These are phyloP conservation scores for Borovskyia barvae DNA, from an alignment of 208 protist genomes.

Conservation along the genomic window DNA sequence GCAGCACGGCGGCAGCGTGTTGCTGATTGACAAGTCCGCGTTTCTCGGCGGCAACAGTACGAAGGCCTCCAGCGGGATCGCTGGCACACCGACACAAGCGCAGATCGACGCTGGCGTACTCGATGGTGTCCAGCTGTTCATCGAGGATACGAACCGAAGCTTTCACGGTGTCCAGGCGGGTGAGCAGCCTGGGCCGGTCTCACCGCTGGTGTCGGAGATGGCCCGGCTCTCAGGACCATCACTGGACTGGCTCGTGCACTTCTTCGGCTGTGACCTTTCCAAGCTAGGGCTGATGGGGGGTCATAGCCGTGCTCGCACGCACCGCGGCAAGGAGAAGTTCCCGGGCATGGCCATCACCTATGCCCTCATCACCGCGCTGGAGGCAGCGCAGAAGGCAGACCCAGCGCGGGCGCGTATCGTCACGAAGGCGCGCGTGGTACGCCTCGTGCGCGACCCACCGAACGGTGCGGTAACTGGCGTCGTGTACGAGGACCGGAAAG, in stretches of 20 bases:
- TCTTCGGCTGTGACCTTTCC: conserved; percentile 78
- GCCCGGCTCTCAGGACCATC: conserved; percentile 52
- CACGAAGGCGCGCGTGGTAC: conserved; percentile 44
- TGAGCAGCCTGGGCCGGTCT: conserved; percentile 29
- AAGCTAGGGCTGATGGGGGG: conserved; percentile 78
- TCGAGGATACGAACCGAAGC: conserved; percentile 50
- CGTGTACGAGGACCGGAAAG: conserved; percentile 32
- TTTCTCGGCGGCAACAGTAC: conserved; percentile 77
- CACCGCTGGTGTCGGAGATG: conserved; percentile 57
- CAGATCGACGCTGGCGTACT: conserved; percentile 56
- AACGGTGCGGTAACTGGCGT: conserved; percentile 59
- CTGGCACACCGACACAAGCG: conserved; percentile 70
- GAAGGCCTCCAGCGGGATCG: conserved; percentile 94
- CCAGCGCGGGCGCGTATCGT: conserved; percentile 36
- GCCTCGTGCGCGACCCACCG: conserved; percentile 40
- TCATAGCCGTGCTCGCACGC: conserved; percentile 75
- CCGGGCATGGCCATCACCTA: conserved; percentile 87
- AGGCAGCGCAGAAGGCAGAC: conserved; percentile 38
- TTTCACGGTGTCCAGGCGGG: conserved; percentile 44
- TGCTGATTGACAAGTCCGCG: conserved; percentile 90
- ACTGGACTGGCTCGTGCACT: conserved; percentile 63
- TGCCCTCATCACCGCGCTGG: conserved; percentile 63
- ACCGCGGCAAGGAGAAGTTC: conserved; percentile 67
- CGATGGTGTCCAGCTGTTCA: conserved; percentile 65
- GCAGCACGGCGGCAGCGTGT: conserved; percentile 59